Base-by-base conservation (phyloP, 1,284 basidiomycete genomes). In the Apiotrichum siamense region DNA sequence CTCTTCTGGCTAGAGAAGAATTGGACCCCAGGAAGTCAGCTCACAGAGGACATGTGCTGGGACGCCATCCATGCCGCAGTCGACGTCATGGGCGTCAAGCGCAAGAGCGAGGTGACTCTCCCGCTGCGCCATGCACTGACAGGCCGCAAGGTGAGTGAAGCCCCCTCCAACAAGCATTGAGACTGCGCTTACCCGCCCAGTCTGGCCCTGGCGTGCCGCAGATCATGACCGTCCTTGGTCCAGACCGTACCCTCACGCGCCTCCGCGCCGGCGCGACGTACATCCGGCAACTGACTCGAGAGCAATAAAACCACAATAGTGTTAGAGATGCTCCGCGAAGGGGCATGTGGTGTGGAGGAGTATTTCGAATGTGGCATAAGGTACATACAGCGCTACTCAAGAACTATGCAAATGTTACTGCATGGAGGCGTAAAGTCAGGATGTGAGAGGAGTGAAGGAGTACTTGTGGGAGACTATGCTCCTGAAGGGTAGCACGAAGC, bases 61-160 rank as follows among this genome's bases (percentile, higher is more conserved):
- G 66, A 72, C 13, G 50, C 77, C 11, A 70, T 85, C 13, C 78
- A 82, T 50, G 67, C 72, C 7, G 77, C 80, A 46, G 75, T 78
- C 18, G 67, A 65, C 29, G 47, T 49, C 9, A 64, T 78, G 1
- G 70, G 67, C 3, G 54, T 82, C 36, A 77, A 78, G 47, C 76
- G 75, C 37, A 85, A 81, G 48, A 48, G 50, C 49, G 61, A 76
- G 15, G 80, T 87, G 54, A 84, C 89, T 81, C 83, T 80, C 2
- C 79, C 82, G 0, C 68, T 92, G 38, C 75, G 91, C 44, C 81
- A 87, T 62, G 86, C 85, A 3, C 70, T 93, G 55, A 90, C 85
- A 0, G 88, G 84, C 1, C 80, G 82, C 74, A 87, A 86, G 80
- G 89, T 87, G 47, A 25, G 78, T 67, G 6, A 15, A n/a, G n/a